Conservation (phyloP, 805 yeast genomes). For the Ogataea siamensis region DNA sequence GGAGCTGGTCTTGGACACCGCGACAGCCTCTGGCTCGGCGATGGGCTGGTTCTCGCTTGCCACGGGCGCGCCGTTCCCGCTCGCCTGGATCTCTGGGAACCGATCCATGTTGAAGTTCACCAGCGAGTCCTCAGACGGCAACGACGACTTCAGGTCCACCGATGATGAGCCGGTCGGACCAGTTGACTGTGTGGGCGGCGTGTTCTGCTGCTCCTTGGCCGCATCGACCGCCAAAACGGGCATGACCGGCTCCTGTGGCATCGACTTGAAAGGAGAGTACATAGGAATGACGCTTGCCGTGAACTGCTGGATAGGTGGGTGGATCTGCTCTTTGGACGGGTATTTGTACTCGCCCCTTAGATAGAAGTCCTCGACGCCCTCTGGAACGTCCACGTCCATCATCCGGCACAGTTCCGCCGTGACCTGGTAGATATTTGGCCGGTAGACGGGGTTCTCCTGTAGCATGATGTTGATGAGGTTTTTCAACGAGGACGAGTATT, state of each 20-base stretch:
- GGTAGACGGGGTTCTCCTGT: slow-evolving; percentile 73
- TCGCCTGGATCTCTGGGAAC: slow-evolving; percentile 8
- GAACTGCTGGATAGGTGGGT: slow-evolving; percentile 31
- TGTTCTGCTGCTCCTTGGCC: too few species aligned
- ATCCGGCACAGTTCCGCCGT: slow-evolving; percentile 60
- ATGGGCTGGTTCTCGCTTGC: slow-evolving; percentile 3
- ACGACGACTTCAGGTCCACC: slow-evolving; percentile 2
- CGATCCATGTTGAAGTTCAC: slow-evolving; percentile 11
- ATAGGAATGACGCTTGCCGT: slow-evolving; percentile 31
- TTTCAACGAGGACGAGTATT: slow-evolving; percentile 67
- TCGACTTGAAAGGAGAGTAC: slow-evolving; percentile 34
- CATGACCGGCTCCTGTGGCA: slow-evolving; percentile 43
- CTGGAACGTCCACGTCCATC: slow-evolving; percentile 45
- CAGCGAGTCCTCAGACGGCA: slow-evolving; percentile 10
- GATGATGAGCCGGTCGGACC: not conserved
- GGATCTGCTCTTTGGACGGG: slow-evolving; percentile 28
- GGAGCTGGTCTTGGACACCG: slow-evolving; percentile 5
- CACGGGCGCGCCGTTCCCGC: too few species aligned
- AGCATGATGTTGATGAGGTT: slow-evolving; percentile 75
- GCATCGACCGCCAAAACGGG: slow-evolving; percentile 3
- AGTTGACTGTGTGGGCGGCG: not conserved
- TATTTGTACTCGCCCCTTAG: slow-evolving; percentile 31
- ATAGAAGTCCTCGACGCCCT: slow-evolving; percentile 36
- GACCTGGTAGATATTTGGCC: slow-evolving; percentile 89
- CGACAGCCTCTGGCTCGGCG: slow-evolving; percentile 11